Conservation (phyloP, 441 rosid species). For the Pelargonium australe region DNA sequence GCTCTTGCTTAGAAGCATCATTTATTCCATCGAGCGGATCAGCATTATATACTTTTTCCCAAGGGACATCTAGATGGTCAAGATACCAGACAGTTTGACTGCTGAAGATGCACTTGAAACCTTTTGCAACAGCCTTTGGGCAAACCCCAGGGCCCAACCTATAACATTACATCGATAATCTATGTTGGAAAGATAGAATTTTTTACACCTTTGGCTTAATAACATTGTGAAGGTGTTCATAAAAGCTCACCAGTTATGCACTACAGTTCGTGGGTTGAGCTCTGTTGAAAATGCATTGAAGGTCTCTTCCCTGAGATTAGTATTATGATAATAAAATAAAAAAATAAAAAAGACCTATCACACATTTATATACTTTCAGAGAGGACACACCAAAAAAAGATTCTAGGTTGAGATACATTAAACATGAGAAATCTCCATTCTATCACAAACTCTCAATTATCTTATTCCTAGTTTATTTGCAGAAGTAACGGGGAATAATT, state of each 20-base stretch:
- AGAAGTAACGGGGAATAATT: background rate
- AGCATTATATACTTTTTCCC: constrained; percentile 62
- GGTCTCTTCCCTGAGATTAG: constrained; percentile 79
- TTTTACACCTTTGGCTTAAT: constrained; percentile 9
- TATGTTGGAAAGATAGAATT: background rate
- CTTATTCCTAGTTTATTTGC: background rate
- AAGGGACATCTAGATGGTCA: constrained; percentile 87
- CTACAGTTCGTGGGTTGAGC: constrained; percentile 65
- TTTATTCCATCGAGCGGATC: constrained; percentile 74
- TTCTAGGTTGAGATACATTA: background rate
- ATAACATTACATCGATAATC: constrained; percentile 12
- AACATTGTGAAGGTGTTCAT: background rate
- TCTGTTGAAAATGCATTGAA: constrained; percentile 62
- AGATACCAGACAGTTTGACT: constrained; percentile 89
- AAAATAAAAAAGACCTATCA: constrained; percentile 8
- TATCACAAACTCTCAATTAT: background rate
- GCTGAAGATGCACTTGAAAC: constrained; percentile 84
- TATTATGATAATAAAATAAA: no score
- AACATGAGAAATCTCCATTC: background rate
- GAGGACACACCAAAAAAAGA: background rate
- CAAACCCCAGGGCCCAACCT: constrained; percentile 83
- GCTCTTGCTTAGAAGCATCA: constrained; percentile 46
- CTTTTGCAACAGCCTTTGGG: constrained; percentile 73
- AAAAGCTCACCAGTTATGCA: constrained; percentile 68
- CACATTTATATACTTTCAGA: background rate